These are phyloP conservation scores for Zarea fungicola DNA, from an alignment of 2,329 filamentous ascomycete genomes.

Conservation along the genomic window DNA sequence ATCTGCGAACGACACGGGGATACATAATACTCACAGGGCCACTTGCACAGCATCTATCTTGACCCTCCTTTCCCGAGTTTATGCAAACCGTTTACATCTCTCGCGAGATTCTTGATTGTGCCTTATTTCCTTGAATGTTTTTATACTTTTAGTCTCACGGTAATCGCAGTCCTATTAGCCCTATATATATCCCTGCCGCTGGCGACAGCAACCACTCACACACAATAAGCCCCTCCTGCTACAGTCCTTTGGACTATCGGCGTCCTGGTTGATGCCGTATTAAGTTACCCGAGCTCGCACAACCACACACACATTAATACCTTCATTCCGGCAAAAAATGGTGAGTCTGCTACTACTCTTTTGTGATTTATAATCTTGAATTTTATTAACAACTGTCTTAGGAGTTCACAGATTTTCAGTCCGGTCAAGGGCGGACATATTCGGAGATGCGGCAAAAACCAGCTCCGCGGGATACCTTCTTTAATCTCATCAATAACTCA, in stretches of 20 bases:
- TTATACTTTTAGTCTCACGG: constrained; percentile 15
- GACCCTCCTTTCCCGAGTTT: constrained; percentile 12
- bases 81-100: constrained; percentile 12
- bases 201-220: constrained; percentile 32
- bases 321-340: constrained; percentile 22
- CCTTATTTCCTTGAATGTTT: constrained; percentile 14
- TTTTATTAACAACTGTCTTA: constrained; percentile 16
- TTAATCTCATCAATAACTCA: constrained; percentile 49
- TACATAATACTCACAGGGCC: constrained; percentile 12
- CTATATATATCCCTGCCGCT: constrained; percentile 26
- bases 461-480: constrained; percentile 52
- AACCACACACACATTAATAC: too few relatives aligned
- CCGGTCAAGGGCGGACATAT: constrained; percentile 34
- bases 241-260: background rate
- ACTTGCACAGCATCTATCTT: constrained; percentile 3
- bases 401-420: constrained; percentile 32
- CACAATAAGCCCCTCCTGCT: constrained; percentile 3
- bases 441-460: constrained; percentile 50
- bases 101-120: constrained; percentile 13
- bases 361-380: too few relatives aligned
- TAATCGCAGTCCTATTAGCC: constrained; percentile 17
- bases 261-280: background rate
- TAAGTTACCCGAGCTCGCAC: background rate
- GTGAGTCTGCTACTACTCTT: too few relatives aligned
- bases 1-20: background rate